A percentile compares a stretch with the other conserved stretches of the same genome.
These are phyloP conservation scores for Akanthomyces lecanii DNA, from an alignment of 2,329 filamentous ascomycete species.

Conservation along the genomic window DNA sequence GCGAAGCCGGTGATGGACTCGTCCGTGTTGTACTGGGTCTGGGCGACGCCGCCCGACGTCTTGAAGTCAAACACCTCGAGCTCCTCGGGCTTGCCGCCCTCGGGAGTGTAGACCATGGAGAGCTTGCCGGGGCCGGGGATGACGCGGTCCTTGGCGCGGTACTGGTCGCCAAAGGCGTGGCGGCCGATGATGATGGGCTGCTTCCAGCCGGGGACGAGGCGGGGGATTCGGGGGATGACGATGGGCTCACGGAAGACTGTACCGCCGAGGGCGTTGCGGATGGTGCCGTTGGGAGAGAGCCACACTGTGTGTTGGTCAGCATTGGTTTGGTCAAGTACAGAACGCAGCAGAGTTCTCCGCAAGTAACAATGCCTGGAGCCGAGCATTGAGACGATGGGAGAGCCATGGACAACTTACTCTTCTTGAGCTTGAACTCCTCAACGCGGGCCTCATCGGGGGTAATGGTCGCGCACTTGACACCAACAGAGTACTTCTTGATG, in stretches of 20 bases:
- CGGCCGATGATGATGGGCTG: constrained; percentile 98
- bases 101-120: constrained; percentile 90
- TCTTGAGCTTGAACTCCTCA: constrained; percentile 97
- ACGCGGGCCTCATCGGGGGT: constrained; percentile 96
- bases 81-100: constrained; percentile 73
- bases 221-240: constrained; percentile 87
- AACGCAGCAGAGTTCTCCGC: neutral
- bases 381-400: constrained; percentile 9
- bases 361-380: neutral
- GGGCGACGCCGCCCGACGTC: constrained; percentile 78
- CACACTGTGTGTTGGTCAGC: constrained; percentile 63
- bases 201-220: constrained; percentile 95
- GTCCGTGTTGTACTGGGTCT: constrained; percentile 98
- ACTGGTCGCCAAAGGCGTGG: constrained; percentile 98
- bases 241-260: constrained; percentile 99
- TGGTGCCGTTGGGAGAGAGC: constrained; percentile 94
- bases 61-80: constrained; percentile 91
- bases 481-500: constrained; percentile 98
- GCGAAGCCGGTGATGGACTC: constrained; percentile 94
- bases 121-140: constrained; percentile 80
- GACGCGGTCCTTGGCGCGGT: constrained; percentile 90
- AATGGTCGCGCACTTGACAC: constrained; percentile 99
- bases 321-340: neutral
- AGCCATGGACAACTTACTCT: constrained; percentile 59
- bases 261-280: constrained; percentile 72